Base-by-base conservation (phyloP, 148 eudicot genomes). In the Silene conica region DNA sequence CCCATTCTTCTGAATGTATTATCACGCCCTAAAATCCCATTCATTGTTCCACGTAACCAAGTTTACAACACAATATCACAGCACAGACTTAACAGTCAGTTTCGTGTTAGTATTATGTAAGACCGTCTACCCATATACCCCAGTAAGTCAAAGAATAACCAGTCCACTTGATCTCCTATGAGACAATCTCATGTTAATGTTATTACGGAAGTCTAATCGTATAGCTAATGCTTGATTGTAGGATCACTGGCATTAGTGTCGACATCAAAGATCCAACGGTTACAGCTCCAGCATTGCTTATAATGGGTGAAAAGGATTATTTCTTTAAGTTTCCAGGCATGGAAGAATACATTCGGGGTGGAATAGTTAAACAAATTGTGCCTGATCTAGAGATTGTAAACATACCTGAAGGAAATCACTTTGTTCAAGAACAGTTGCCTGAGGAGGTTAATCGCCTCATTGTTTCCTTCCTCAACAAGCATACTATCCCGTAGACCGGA, bases 401-500 rank as follows among this genome's bases (percentile, higher is more conserved):
- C 62, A 28, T 78, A 76, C 78, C 82, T 5, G 82, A 83, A 54
- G 86, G 86, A 67, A 77, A 54, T 14, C 86, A 80, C 63, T 83
- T 83, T 20, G 77, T 83, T 10, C 86, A 80, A 71, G 84, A 84
- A 63, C 84, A 84, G 73, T 45, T 81, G 19, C 86, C 86, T 1
- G 82, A 81, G 67, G 72, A 84, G 67, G 76, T 84, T 68, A 84
- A 78, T 62, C 34, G 75, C 23, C 70, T 81, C 63, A 73, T 84
- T 75, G 55, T 81, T 74, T 58, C 84, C 69, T 75, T 81, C 80
- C 74, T 83, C 43, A 38, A 74, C 63, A 80, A 80, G 13, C 79
- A 78, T 14, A 41, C 28, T 62, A 19, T 67, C n/a, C 34, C 72
- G 54, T 48, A 48, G 54, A 48, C 54, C 11, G 6, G 63, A 19